Evolutionary conservation across 148 eudicot genomes (phyloP).

Genomic region (Polygonum maritimum): DNA sequence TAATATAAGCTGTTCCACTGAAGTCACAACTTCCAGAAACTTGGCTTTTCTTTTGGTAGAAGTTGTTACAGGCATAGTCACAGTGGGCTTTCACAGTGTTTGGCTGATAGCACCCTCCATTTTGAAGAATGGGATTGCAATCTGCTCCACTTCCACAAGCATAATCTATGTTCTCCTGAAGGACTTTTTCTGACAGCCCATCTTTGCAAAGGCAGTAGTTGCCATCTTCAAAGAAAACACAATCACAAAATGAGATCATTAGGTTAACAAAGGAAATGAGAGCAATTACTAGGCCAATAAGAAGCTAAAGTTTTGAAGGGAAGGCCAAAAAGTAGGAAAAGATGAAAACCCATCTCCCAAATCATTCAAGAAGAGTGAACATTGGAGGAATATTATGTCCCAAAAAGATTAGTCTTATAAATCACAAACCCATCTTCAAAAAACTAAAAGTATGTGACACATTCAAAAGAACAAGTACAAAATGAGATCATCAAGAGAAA

Average conservation of each 20-base stretch:
- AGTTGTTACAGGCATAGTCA: slow-evolving; percentile 70
- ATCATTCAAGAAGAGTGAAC: background rate
- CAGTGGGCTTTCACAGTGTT: slow-evolving; percentile 57
- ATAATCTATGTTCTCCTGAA: slow-evolving; percentile 58
- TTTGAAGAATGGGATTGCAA: slow-evolving; percentile 38
- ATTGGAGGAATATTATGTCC: no score
- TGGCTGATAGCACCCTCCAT: slow-evolving; percentile 52
- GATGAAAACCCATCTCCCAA: background rate
- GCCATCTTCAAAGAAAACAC: slow-evolving; percentile 28
- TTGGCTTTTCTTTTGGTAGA: slow-evolving; percentile 50
- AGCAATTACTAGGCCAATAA: background rate
- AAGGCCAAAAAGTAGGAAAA: background rate
- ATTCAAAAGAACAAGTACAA: no score
- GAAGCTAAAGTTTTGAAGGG: background rate
- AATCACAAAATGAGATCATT: background rate
- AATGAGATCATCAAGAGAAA: no score
- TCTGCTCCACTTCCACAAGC: slow-evolving; percentile 77
- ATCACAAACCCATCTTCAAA: no score
- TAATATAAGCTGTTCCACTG: slow-evolving; percentile 36
- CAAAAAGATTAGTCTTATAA: no score
- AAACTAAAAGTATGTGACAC: no score
- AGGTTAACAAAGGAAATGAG: background rate
- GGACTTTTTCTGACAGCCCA: slow-evolving; percentile 26
- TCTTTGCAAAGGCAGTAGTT: slow-evolving; percentile 59
- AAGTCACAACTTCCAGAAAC: slow-evolving; percentile 48